Evolutionary conservation across 1,284 basidiomycete genomes (phyloP), one percentile per base, ranked within the genome.

Genomic region (Bondarzewia mesenterica): DNA sequence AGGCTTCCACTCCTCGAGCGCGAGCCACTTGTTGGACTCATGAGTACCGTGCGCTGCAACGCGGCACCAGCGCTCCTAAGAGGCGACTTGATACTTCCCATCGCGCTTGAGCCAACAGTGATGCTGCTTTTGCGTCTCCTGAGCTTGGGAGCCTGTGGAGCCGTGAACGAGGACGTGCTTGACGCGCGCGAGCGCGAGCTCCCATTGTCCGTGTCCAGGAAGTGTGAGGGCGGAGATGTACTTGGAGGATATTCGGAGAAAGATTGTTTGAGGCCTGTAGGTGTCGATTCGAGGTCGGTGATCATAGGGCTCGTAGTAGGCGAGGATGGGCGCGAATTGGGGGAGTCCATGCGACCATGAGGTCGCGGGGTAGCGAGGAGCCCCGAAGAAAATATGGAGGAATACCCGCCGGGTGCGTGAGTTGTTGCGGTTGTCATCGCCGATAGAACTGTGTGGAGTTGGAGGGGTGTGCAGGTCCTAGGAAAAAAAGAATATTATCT

Each of bases 61-160:
- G 78, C 77, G 25, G 65, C 64, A 25, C 67, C 66, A 2, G 72
- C 76, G 8, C 63, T 71, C 26, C 74, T 67, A 6, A 63, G 53
- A 3, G 78, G 74, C 0, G 77, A 78, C 45, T 75, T 76, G 53
- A 81, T 75, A 20, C 64, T 58, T 38, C 66, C 68, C 59, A 77
- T 71, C 2, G 76, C 73, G 8, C 66, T 73, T 4, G 65, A 61
- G 4, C 58, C 67, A 29, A 74, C 50, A 3, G 73, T 78, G 21
- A 81, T 57, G 49, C 77, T 80, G n/a, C 75, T 78, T 40, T 77
- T 71, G 36, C 78, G 74, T 47, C 67, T 71, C 37, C 79, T 71
- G 25, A 75, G 65, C 22, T 64, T 66, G 20, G 62, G 39, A 7
- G 45, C 57, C 22, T 18, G 26, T 36, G 54, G 48, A 25, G 42